Evolutionary conservation across 345 rosid species (phyloP).

Genomic region (Dovyalis caffra): DNA sequence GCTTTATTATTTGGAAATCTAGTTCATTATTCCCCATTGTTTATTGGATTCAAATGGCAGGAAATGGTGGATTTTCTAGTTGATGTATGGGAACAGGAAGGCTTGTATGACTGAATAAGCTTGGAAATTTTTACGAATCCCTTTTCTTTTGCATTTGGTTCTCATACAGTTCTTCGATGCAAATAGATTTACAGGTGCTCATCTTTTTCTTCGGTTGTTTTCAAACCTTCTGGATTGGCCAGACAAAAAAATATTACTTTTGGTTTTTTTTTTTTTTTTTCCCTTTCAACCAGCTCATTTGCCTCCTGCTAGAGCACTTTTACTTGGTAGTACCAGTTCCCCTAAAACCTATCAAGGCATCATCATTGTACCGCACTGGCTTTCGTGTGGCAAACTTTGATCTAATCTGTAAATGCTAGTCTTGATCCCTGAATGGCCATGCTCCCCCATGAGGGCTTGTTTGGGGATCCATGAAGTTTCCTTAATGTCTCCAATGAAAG

Average conservation of each 20-base stretch:
- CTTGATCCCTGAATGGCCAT: too few species aligned
- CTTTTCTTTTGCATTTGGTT: neutral
- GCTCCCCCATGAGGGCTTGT: too few species aligned
- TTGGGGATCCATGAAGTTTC: too few species aligned
- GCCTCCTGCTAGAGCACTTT: neutral
- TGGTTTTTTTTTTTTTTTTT: too few species aligned
- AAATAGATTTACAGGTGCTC: neutral
- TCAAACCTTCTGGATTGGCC: neutral
- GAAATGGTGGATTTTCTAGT: conserved; percentile 39
- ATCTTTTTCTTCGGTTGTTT: neutral
- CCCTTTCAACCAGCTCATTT: neutral
- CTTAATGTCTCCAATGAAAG: too few species aligned
- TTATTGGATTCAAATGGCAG: conserved; percentile 23
- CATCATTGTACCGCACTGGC: neutral
- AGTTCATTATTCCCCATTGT: neutral
- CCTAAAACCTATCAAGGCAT: neutral
- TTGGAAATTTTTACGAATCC: too few species aligned
- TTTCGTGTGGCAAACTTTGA: neutral
- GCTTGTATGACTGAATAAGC: conserved; percentile 25
- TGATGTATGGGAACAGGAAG: conserved; percentile 34
- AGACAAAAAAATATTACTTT: neutral
- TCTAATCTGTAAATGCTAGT: neutral
- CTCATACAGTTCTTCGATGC: neutral
- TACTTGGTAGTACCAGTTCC: neutral
- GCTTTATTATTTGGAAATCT: neutral